Evolutionary conservation across 2,329 filamentous ascomycete species (phyloP).

Genomic region (Penicillium concentricum): DNA sequence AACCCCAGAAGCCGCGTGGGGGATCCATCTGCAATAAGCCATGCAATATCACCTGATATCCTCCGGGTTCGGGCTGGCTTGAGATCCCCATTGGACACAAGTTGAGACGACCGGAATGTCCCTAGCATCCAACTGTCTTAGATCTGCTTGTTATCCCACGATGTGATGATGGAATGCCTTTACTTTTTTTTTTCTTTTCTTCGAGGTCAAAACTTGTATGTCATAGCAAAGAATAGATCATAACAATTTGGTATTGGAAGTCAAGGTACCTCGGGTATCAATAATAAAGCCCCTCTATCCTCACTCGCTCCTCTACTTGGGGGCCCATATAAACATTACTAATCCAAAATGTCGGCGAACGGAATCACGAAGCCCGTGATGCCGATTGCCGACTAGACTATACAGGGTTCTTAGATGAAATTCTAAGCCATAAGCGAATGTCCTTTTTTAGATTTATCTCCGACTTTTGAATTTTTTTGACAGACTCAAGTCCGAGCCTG

Average conservation of each 20-base stretch:
- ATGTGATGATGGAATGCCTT: conserved; percentile 19
- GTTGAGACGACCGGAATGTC: not conserved
- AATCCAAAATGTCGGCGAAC: not conserved
- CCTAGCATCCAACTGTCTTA: not conserved
- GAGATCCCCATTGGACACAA: not conserved
- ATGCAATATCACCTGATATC: not conserved
- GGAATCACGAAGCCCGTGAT: not conserved
- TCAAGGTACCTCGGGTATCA: too few relatives aligned
- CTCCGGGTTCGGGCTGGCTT: not conserved
- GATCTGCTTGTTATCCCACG: conserved; percentile 8
- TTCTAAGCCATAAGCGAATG: not conserved
- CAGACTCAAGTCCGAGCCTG: not conserved
- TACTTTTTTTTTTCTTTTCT: not conserved
- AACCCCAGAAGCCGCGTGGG: not conserved
- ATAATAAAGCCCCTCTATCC: not conserved
- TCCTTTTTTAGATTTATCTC: not conserved
- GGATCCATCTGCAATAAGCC: not conserved
- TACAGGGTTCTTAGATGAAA: not conserved
- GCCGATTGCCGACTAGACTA: not conserved
- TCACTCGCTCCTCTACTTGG: too few relatives aligned
- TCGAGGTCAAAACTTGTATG: not conserved
- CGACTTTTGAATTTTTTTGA: not conserved
- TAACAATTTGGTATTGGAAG: not conserved
- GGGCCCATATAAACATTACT: not conserved
- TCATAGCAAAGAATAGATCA: conserved; percentile 3